Percentiles rank a stretch among this genome's conserved stretches.
These are phyloP conservation scores for Tuber aestivum DNA, from an alignment of 495 filamentous ascomycete species.

Conservation along the genomic window DNA sequence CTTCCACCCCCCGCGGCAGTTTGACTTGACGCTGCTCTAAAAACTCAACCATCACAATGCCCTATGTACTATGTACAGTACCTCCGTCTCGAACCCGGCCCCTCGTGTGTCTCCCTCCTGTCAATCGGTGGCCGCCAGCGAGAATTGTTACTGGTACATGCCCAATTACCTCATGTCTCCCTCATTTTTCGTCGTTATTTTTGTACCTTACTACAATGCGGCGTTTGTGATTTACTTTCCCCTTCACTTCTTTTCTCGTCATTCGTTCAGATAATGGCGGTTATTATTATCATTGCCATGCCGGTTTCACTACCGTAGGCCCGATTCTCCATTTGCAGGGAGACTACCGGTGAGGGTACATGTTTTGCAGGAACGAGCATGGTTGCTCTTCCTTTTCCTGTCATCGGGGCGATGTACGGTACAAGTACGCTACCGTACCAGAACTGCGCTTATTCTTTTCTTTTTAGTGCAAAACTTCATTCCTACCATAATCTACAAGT, in stretches of 20 bases:
- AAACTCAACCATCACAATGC: background rate
- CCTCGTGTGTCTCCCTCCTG: slow-evolving; percentile 1
- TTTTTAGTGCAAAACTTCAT: background rate
- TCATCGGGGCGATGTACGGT: background rate
- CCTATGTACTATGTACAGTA: too few species aligned
- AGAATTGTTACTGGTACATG: background rate
- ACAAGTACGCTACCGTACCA: too few species aligned
- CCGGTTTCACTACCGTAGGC: background rate
- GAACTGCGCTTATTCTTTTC: background rate
- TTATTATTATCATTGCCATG: background rate
- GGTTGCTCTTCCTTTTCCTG: background rate
- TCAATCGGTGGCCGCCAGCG: background rate
- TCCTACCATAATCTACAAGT: background rate
- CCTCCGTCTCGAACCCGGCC: background rate
- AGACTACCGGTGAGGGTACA: background rate
- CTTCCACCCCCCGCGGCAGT: slow-evolving; percentile 9
- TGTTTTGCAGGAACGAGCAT: background rate
- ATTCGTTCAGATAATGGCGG: background rate
- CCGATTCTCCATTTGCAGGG: background rate
- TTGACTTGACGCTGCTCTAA: slow-evolving; percentile 6
- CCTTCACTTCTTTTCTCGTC: background rate
- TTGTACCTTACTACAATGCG: background rate
- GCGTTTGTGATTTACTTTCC: background rate
- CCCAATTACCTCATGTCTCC: background rate
- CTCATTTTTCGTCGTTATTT: background rate